These are phyloP conservation scores for Pseudonitzschia delicatissima DNA, from an alignment of 108 stramenopile genomes.

Conservation along the genomic window DNA sequence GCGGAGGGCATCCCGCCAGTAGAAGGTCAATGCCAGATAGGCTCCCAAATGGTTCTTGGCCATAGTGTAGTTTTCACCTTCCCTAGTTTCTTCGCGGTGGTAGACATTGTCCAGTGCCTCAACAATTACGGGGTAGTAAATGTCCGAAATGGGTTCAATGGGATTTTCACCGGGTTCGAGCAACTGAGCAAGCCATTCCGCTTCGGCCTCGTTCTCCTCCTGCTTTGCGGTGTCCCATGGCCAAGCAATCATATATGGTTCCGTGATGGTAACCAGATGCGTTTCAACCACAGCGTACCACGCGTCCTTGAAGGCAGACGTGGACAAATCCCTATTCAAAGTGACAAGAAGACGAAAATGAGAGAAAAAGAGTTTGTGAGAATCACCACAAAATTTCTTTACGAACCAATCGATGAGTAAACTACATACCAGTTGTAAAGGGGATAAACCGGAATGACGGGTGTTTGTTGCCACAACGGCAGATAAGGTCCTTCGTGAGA, in stretches of 20 bases:
- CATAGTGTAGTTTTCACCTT: slow-evolving; percentile 14
- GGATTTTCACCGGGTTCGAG: slow-evolving; percentile 29
- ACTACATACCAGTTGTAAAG: background rate
- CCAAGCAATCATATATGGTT: slow-evolving; percentile 19
- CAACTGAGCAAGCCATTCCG: slow-evolving; percentile 27
- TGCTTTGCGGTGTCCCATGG: slow-evolving; percentile 24
- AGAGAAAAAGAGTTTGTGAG: too few species aligned
- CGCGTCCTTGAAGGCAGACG: too few species aligned
- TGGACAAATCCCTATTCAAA: background rate
- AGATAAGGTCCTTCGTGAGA: slow-evolving; percentile 13
- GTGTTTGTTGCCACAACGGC: slow-evolving; percentile 28
- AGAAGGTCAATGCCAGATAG: slow-evolving; percentile 36
- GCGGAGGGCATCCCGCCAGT: slow-evolving; percentile 36
- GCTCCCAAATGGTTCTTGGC: too few species aligned
- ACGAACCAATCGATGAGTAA: too few species aligned
- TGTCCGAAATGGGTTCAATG: slow-evolving; percentile 25
- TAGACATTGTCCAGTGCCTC: slow-evolving; percentile 13
- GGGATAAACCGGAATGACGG: slow-evolving; percentile 31
- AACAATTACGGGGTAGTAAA: slow-evolving; percentile 44
- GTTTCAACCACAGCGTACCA: too few species aligned
- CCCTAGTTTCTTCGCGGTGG: background rate
- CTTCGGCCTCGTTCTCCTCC: slow-evolving; percentile 18
- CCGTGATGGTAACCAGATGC: too few species aligned
- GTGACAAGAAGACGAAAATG: too few species aligned
- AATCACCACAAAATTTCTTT: too few species aligned